Conservation (phyloP, 2,329 filamentous ascomycete species). For the Pseudogymnoascus sp. region DNA sequence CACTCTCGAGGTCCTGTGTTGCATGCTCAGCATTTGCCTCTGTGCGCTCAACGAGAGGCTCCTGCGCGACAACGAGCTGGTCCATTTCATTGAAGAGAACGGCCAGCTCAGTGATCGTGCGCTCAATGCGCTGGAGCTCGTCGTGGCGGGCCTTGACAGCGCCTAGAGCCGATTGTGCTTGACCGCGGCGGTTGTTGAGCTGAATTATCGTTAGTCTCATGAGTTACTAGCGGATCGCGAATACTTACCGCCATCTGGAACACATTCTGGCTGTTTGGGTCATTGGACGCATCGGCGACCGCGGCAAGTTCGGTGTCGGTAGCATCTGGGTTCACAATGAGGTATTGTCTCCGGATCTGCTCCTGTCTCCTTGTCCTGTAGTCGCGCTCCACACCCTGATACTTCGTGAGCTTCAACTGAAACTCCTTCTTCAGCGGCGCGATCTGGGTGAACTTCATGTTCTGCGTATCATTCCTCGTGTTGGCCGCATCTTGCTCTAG, state of each 20-base stretch:
- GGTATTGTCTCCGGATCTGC: constrained; percentile 73
- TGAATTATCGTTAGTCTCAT: constrained; percentile 3
- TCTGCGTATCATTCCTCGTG: constrained; percentile 54
- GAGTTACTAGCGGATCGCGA: constrained; percentile 9
- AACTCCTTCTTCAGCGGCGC: constrained; percentile 66
- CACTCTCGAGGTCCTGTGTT: constrained; percentile 59
- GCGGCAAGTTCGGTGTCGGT: constrained; percentile 63
- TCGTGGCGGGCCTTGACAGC: constrained; percentile 77
- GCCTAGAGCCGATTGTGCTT: constrained; percentile 67
- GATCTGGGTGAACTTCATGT: constrained; percentile 66
- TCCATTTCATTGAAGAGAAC: constrained; percentile 69
- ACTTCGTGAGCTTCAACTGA: constrained; percentile 63
- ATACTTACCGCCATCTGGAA: constrained; percentile 72
- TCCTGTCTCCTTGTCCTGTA: constrained; percentile 69
- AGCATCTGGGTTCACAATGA: constrained; percentile 77
- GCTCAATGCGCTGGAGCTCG: constrained; percentile 75
- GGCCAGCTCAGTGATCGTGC: constrained; percentile 64
- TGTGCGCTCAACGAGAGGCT: constrained; percentile 53
- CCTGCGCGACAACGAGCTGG: constrained; percentile 67
- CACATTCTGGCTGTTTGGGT: constrained; percentile 73
- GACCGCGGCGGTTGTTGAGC: constrained; percentile 60
- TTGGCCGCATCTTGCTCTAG: constrained; percentile 65
- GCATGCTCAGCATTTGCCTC: constrained; percentile 63
- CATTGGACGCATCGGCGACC: constrained; percentile 61
- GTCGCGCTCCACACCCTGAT: constrained; percentile 63